Conservation (phyloP, 129 eudicot species). For the Solidago caesia region DNA sequence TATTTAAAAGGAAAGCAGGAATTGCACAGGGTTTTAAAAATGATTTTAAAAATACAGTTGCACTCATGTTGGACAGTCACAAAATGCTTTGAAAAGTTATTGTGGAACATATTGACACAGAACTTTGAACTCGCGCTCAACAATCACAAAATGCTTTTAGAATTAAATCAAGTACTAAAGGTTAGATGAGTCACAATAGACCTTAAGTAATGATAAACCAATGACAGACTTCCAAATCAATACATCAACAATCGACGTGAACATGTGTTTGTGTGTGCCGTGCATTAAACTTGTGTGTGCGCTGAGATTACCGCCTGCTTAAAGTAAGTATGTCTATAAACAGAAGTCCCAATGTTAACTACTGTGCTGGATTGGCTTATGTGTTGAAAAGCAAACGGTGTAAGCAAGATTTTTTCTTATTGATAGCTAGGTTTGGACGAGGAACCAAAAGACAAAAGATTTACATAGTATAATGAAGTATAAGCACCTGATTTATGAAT, state of each 20-base stretch:
- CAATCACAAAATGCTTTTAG: constrained; percentile 6
- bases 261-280: not conserved
- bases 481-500: constrained; percentile 80
- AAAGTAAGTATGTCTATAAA: not conserved
- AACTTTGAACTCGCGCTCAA: not conserved
- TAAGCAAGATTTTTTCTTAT: not conserved
- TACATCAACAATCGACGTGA: not conserved
- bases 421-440: not conserved
- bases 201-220: not conserved
- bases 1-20: not conserved
- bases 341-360: not conserved
- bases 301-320: not conserved
- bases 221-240: constrained; percentile 5
- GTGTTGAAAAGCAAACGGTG: not conserved
- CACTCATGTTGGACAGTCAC: no score
- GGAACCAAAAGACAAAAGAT: not conserved
- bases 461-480: not conserved
- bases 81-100: no score
- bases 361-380: not conserved
- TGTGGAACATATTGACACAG: not conserved
- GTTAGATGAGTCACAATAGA: not conserved
- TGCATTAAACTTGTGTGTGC: not conserved
- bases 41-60: no score
- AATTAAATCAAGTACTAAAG: not conserved
- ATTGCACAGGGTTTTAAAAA: no score